These are phyloP conservation scores for Cladosporium oxysporum DNA, from an alignment of 2,329 filamentous ascomycete genomes.

Conservation along the genomic window DNA sequence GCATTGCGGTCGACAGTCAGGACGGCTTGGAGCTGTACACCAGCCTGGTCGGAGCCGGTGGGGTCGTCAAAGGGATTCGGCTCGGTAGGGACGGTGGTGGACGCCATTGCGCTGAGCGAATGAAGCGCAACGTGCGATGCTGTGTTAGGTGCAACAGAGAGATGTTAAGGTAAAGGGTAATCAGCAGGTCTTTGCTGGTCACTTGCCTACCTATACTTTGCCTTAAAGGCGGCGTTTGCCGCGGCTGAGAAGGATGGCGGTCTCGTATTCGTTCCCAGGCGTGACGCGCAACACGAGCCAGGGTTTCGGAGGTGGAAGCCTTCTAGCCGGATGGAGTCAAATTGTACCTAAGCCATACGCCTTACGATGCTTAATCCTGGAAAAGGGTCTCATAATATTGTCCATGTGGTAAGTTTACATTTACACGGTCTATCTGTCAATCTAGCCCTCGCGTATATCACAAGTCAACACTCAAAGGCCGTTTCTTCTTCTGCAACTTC, in stretches of 20 bases:
- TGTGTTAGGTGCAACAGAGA: background rate
- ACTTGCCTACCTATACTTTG: conserved; percentile 3
- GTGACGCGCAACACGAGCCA: conserved; percentile 6
- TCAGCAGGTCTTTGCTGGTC: conserved; percentile 1
- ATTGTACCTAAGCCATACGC: background rate
- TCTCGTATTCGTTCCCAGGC: conserved; percentile 4
- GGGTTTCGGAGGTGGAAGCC: background rate
- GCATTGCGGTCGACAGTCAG: conserved; percentile 57
- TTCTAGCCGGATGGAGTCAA: conserved; percentile 5
- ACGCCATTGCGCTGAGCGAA: conserved; percentile 31
- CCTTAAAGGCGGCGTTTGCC: background rate
- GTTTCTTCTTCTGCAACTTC: conserved; percentile 36
- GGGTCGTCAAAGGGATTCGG: conserved; percentile 37
- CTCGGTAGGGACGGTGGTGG: conserved; percentile 14
- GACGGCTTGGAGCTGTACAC: conserved; percentile 23
- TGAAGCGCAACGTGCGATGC: conserved; percentile 29
- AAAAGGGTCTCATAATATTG: background rate
- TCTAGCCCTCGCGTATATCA: background rate
- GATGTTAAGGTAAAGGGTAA: background rate
- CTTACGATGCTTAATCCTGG: background rate
- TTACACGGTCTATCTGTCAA: background rate
- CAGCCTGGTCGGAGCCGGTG: conserved; percentile 27
- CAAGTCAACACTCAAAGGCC: conserved; percentile 21
- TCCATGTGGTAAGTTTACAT: background rate
- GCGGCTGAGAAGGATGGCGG: conserved; percentile 5